A percentile compares a stretch with the other conserved stretches of the same genome.
These are phyloP conservation scores for Nissolia schottii DNA, from an alignment of 306 rosid species.

Conservation along the genomic window DNA sequence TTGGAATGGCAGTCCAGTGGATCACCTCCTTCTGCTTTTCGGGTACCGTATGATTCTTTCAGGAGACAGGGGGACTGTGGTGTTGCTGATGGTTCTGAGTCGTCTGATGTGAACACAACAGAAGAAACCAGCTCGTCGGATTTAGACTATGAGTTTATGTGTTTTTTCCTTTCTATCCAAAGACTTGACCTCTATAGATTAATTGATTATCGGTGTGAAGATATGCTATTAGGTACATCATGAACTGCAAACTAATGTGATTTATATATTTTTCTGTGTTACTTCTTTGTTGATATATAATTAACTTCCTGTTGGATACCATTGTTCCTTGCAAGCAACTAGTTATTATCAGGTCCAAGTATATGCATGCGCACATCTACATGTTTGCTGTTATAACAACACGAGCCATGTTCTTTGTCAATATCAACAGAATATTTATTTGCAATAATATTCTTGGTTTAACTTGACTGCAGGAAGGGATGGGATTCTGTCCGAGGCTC, in stretches of 20 bases:
- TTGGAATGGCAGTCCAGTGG: constrained; percentile 90
- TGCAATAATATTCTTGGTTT: constrained; percentile 10
- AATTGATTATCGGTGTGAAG: constrained; percentile 85
- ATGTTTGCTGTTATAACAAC: constrained; percentile 2
- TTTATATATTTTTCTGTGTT: constrained; percentile 4
- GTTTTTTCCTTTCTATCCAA: constrained; percentile 81
- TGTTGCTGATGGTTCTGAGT: constrained; percentile 33
- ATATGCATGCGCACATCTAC: background rate
- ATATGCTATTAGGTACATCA: constrained; percentile 75
- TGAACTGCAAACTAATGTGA: background rate
- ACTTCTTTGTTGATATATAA: background rate
- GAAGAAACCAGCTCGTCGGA: constrained; percentile 45
- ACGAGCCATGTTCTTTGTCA: constrained; percentile 3
- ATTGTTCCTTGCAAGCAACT: background rate
- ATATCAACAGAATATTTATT: background rate
- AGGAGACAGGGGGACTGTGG: constrained; percentile 46
- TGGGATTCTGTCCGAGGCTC: constrained; percentile 79
- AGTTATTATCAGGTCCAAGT: background rate
- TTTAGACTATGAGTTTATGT: constrained; percentile 70
- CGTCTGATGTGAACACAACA: constrained; percentile 25
- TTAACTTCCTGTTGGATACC: background rate
- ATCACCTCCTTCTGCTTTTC: constrained; percentile 96
- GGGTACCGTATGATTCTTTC: constrained; percentile 79
- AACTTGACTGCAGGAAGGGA: constrained; percentile 52
- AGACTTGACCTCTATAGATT: constrained; percentile 70